Evolutionary conservation across 140 eudicot genomes (phyloP).

Genomic region (Senecio squalidus): DNA sequence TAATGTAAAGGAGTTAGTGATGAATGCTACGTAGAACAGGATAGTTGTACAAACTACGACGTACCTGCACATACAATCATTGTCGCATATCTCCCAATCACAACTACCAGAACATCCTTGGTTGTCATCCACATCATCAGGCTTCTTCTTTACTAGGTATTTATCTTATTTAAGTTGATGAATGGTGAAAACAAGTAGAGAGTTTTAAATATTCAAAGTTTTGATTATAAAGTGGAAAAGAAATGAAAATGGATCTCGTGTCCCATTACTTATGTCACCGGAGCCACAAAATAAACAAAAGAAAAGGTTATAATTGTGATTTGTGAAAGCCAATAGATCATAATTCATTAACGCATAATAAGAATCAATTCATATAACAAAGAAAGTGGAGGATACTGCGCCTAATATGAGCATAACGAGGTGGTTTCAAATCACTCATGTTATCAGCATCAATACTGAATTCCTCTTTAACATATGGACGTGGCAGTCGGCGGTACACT

Average conservation of each 20-base stretch:
- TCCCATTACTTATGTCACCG: too few relatives aligned
- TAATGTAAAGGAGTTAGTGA: background rate
- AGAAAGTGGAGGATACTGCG: constrained; percentile 54
- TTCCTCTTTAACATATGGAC: constrained; percentile 48
- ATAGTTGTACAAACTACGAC: constrained; percentile 5
- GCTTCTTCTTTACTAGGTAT: constrained; percentile 62
- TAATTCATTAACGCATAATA: too few relatives aligned
- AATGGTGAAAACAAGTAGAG: background rate
- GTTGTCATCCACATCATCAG: constrained; percentile 25
- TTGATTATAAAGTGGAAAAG: background rate
- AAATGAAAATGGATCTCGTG: too few relatives aligned
- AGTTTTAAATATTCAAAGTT: too few relatives aligned
- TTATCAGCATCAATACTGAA: constrained; percentile 42
- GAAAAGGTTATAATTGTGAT: too few relatives aligned
- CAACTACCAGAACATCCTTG: constrained; percentile 62
- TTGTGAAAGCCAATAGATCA: too few relatives aligned
- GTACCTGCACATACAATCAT: constrained; percentile 77
- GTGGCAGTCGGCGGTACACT: constrained; percentile 42
- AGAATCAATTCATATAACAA: background rate
- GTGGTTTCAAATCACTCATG: constrained; percentile 35
- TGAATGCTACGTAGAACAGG: constrained; percentile 2
- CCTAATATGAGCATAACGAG: constrained; percentile 49
- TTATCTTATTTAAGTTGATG: constrained; percentile 45
- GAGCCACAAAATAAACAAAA: too few relatives aligned
- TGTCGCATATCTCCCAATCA: constrained; percentile 43